Percentiles rank a stretch among this genome's conserved stretches.
Evolutionary conservation across 2,329 filamentous ascomycete genomes (phyloP).

Genomic region (Fusarium longipes): DNA sequence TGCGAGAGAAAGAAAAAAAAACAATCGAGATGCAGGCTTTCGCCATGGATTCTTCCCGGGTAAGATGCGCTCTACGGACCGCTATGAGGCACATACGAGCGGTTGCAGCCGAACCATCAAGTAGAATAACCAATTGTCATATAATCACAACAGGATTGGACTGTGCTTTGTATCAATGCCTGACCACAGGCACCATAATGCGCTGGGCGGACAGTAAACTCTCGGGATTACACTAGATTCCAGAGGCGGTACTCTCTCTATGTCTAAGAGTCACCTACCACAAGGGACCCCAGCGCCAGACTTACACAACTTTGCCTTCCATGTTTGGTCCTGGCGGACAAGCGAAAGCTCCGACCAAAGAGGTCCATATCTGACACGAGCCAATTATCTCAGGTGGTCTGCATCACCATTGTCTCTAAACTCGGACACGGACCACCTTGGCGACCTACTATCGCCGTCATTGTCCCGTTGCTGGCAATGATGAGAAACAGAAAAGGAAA

Average conservation of each 20-base stretch:
- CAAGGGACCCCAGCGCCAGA: conserved; percentile 13
- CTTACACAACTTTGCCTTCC: conserved; percentile 10
- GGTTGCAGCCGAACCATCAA: conserved; percentile 23
- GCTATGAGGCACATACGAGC: conserved; percentile 14
- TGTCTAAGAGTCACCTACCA: conserved; percentile 17
- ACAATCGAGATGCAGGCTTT: conserved; percentile 6
- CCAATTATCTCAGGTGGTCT: conserved; percentile 34
- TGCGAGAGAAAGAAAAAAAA: too few relatives aligned
- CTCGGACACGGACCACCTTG: conserved; percentile 37
- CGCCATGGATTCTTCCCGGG: not conserved
- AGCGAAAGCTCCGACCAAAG: conserved; percentile 30
- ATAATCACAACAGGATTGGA: conserved; percentile 10
- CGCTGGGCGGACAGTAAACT: conserved; percentile 24
- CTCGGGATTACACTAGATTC: conserved; percentile 32
- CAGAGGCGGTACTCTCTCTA: conserved; percentile 18
- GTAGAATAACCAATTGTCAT: conserved; percentile 25
- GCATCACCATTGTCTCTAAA: conserved; percentile 41
- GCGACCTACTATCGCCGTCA: conserved; percentile 29
- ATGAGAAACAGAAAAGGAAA: conserved; percentile 2
- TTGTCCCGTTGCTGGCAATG: conserved; percentile 16
- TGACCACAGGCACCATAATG: conserved; percentile 24
- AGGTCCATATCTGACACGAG: conserved; percentile 28
- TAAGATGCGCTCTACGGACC: not conserved
- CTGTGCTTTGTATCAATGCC: conserved; percentile 10
- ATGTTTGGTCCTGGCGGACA: conserved; percentile 19